Evolutionary conservation across 768 basidiomycete species (phyloP).

Genomic region (Tricholoma sp.): DNA sequence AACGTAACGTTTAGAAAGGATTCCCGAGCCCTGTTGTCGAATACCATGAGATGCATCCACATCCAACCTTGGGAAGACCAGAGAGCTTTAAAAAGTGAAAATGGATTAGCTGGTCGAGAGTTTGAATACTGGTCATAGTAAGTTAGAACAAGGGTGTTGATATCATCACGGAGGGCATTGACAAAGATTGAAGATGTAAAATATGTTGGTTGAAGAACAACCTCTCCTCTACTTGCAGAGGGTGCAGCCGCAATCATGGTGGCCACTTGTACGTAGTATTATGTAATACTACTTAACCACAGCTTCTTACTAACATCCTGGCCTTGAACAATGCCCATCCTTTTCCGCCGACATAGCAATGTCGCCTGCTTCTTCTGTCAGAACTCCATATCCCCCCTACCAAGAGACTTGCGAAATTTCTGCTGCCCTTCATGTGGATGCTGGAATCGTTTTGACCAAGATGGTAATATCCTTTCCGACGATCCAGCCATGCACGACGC

Average conservation of each 20-base stretch:
- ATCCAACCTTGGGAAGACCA: slow-evolving; percentile 70
- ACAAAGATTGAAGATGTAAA: slow-evolving; percentile 78
- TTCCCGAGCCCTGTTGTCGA: slow-evolving; percentile 63
- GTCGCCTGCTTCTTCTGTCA: slow-evolving; percentile 74
- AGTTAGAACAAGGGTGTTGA: slow-evolving; percentile 43
- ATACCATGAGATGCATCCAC: slow-evolving; percentile 71
- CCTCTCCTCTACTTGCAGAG: slow-evolving; percentile 53
- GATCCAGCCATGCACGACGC: slow-evolving; percentile 89
- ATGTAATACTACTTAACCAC: not conserved
- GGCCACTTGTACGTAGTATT: slow-evolving; percentile 33
- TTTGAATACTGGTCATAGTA: slow-evolving; percentile 47
- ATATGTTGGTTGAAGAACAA: slow-evolving; percentile 67
- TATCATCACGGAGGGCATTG: slow-evolving; percentile 57
- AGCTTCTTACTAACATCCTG: not conserved
- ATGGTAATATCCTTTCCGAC: slow-evolving; percentile 77
- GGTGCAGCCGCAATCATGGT: slow-evolving; percentile 37
- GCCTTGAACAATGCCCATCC: slow-evolving; percentile 24
- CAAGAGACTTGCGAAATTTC: slow-evolving; percentile 51
- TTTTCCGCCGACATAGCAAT: slow-evolving; percentile 51
- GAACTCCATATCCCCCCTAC: slow-evolving; percentile 30
- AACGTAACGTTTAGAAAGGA: slow-evolving; percentile 53
- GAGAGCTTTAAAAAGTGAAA: slow-evolving; percentile 62
- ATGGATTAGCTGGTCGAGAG: slow-evolving; percentile 39
- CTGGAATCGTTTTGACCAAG: slow-evolving; percentile 68
- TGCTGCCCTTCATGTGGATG: slow-evolving; percentile 64